Evolutionary conservation across 192 early-diverging fungal genomes (phyloP), one percentile per base, ranked within the genome.

Genomic region (Coemansia sp.): DNA sequence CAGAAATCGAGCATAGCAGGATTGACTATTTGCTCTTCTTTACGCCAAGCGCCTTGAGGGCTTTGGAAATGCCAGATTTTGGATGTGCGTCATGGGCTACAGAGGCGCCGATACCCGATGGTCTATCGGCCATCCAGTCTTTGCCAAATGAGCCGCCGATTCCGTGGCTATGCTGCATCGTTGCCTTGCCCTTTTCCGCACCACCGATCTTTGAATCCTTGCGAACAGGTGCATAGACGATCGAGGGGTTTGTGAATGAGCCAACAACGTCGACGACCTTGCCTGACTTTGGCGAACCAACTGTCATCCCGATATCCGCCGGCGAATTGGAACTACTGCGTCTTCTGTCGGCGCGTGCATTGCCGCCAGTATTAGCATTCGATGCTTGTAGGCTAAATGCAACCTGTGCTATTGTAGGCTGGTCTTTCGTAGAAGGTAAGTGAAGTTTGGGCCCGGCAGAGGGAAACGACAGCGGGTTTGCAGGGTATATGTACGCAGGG

Each of bases 61-160:
- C 41, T 62, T 80, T 73, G 4, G 56, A 49, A n/a, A 80, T 62
- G 1, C 69, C 72, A 9, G 68, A 71, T 30, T 74, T 62, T 20
- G 77, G 68, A 52, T 73, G 77, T n/a, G 34, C 11, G 66, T 59
- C 35, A 11, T 61, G 72, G 23, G 63, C 55, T 24, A 68, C 77
- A 4, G 77, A 39, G 5, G 65, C 65, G 16, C 77, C 77, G 5
- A 80, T 60, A 18, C 58, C 58, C 15, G 77, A 80, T n/a, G 77
- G 77, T n/a, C 72, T 51, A 57, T 75, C 77, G 12, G 77, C 72
- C 77, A 80, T 80, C 77, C 72, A 80, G 34, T 62, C 65, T 48
- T 79, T 79, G 16, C 77, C 77, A 52, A 38, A 34, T 15, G 48
- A 71, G 8, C 77, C 77, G 12, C 77, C 77, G 24, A 79, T n/a